Base-by-base conservation (phyloP, 441 rosid species). In the Croton laevigatus region DNA sequence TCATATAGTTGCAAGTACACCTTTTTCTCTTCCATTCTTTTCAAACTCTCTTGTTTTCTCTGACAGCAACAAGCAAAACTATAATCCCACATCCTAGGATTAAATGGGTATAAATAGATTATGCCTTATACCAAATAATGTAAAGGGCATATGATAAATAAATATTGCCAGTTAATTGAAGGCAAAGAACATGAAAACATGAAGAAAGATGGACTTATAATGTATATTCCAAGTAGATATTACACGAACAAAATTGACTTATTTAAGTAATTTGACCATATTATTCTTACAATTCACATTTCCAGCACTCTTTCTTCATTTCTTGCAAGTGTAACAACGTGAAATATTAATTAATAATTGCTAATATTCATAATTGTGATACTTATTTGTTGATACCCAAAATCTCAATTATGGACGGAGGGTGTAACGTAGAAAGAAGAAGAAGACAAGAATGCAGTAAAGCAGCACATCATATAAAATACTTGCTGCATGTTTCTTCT, bases 1-100 rank as follows among this genome's bases (percentile, higher is more conserved):
- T 89, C 94, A 2, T 86, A 73, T 46, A 94, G 82, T 62, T 90
- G 90, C 79, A 88, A n/a, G 62, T 91, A 90, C 64, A 84, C 83
- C 78, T 82, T 85, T 59, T 78, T 84, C 78, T 91, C 95, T 78
- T 90, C 87, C 49, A 71, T 77, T 72, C 82, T 86, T 70, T 78
- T 81, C 63, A 49, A 60, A 74, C 84, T 85, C 70, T 90, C 94
- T 71, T 84, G 72, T 71, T 85, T 85, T 75, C 85, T 72, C 96
- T 90, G 75, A 59, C 66, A 65, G 5, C 34, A 57, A 71, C 51
- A 69, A 68, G 60, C 49, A 44, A 71, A 68, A 66, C 38, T 20
- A 20, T 54, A 53, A 55, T 69, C 53, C 34, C 49, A 27, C 22
- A 13, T 62, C 49, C 11, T 23, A 16, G 19, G 22, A 17, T 62